Evolutionary conservation across 768 basidiomycete species (phyloP).

Genomic region (Auricularia sp.): DNA sequence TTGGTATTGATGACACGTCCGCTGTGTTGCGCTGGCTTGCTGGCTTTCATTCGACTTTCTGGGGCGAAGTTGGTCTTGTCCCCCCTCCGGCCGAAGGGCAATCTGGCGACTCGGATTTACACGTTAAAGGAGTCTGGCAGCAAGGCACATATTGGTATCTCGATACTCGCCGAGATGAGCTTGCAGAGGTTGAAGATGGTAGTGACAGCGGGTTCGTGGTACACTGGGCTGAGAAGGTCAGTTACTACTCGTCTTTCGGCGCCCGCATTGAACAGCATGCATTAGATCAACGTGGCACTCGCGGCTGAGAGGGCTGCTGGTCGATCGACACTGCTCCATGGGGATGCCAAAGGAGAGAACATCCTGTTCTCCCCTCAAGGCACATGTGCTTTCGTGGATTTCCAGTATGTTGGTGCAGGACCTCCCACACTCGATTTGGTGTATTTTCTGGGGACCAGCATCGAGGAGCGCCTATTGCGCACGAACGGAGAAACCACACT

Average conservation of each 20-base stretch:
- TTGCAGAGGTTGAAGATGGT: not conserved
- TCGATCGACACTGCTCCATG: conserved; percentile 3
- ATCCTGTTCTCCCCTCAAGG: conserved; percentile 1
- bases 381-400: conserved; percentile 1
- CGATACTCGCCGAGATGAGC: conserved; percentile 7
- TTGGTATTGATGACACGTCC: not conserved
- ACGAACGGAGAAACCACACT: not conserved
- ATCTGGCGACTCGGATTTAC: not conserved
- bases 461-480: not conserved
- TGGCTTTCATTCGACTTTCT: conserved; percentile 5
- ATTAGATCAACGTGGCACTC: conserved; percentile 1
- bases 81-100: not conserved
- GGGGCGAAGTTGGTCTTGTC: not conserved
- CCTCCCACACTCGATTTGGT: conserved; percentile 1
- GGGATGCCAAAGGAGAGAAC: conserved; percentile 5
- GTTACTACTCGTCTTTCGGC: not conserved
- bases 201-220: not conserved
- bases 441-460: conserved; percentile 4
- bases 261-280: not conserved
- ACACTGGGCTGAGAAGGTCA: conserved; percentile 5
- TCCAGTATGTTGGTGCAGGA: conserved; percentile 6
- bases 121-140: conserved; percentile 1
- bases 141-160: conserved; percentile 7
- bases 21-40: conserved; percentile 5
- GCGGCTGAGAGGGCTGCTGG: not conserved